Evolutionary conservation across 257 asterid species (phyloP), one percentile per base, ranked within the genome.

Genomic region (Nicotiana knightiana): DNA sequence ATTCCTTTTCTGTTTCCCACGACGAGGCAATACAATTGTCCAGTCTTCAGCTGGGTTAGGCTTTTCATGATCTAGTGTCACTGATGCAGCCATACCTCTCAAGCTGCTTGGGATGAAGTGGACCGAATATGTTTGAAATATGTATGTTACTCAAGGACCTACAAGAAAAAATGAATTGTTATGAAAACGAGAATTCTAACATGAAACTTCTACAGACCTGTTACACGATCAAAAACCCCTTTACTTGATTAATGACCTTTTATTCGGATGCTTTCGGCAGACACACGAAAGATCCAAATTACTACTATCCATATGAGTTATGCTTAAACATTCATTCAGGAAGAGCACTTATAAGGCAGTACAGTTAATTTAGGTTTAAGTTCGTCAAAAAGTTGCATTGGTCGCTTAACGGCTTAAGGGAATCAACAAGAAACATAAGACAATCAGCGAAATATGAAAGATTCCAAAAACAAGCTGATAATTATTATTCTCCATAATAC

Each of bases 1-100:
- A 51, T 11, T 53, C 79, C 84, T 79, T 33, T 68, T 88, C 79
- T 84, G 91, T 85, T 87, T 96, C 30, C 95, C 93, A 48, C 90
- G 90, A 54, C 96, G 93, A 35, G 92, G 96, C 83, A 91, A 54
- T 63, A 95, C 99, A 30, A 92, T 16, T 12, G 92, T 93, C 98
- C 97, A 95, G 16, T 87, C 97, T 70, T 91, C 95, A 6, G 85
- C 65, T 12, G 68, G 68, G 57, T 43, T 79, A 7, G 89, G 82
- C 26, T 87, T 87, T 68, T 81, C 87, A 11, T 76, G 81, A 59
- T 4, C 18, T 24, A 64, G 70, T 67, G 85, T 18, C 55, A 90
- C 75, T 81, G 90, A 79, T 82, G 92, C 76, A 70, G 89, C 89
- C 94, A 91, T 90, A 61, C 79, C 67, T 70, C 12, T 73, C 8